These are phyloP conservation scores for Aspergillus nidulans DNA, from an alignment of 495 filamentous ascomycete species.

Conservation along the genomic window DNA sequence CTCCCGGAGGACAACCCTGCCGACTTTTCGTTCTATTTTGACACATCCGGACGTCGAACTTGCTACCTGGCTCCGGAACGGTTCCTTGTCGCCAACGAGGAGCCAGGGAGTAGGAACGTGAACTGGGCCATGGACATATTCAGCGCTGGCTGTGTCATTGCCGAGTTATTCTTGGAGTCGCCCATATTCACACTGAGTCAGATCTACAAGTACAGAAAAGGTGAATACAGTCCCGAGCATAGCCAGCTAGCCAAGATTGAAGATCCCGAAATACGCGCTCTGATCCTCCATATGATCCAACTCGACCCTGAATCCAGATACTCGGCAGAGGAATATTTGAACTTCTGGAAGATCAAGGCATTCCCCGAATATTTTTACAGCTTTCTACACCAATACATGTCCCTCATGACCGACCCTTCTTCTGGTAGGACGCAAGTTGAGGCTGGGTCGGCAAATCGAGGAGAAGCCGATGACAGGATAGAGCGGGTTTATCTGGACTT, in stretches of 20 bases:
- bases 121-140: conserved; percentile 99
- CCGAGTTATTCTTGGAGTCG: conserved; percentile 92
- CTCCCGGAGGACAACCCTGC: conserved; percentile 96
- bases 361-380: conserved; percentile 96
- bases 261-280: conserved; percentile 77
- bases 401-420: conserved; percentile 88
- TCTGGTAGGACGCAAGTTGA: conserved; percentile 65
- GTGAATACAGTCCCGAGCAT: conserved; percentile 84
- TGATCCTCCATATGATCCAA: conserved; percentile 94
- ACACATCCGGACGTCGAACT: conserved; percentile 85
- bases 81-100: conserved; percentile 68
- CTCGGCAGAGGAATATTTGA: conserved; percentile 90
- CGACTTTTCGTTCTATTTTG: conserved; percentile 96
- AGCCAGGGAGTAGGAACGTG: conserved; percentile 56
- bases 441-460: conserved; percentile 60
- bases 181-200: conserved; percentile 91
- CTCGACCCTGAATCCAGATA: conserved; percentile 85
- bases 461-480: conserved; percentile 87
- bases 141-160: conserved; percentile 94
- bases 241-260: conserved; percentile 80
- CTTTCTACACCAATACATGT: conserved; percentile 97
- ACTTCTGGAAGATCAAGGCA: conserved; percentile 84
- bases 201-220: conserved; percentile 87
- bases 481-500: conserved; percentile 90
- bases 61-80: conserved; percentile 96